Evolutionary conservation across 1,139 yeast genomes (phyloP).

Genomic region (Meyerozyma smithsonii): DNA sequence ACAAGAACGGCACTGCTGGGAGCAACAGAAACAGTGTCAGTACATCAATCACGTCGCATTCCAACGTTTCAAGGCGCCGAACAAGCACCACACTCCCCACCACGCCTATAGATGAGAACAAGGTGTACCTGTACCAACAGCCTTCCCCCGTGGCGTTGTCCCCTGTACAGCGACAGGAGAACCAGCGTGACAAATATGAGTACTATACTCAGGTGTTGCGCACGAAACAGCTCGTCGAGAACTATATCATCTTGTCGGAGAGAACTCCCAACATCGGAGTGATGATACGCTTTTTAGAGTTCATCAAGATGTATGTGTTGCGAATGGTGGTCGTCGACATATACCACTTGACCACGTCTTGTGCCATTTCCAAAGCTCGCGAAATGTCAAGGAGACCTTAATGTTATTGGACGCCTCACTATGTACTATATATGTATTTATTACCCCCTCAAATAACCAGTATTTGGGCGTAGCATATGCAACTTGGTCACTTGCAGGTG

Average conservation of each 20-base stretch:
- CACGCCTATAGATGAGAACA: conserved; percentile 12
- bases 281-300: conserved; percentile 30
- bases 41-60: conserved; percentile 19
- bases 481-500: conserved; percentile 48
- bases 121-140: conserved; percentile 6
- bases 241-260: conserved; percentile 16
- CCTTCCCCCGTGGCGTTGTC: conserved; percentile 15
- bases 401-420: neutral
- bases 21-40: conserved; percentile 19
- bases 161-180: conserved; percentile 26
- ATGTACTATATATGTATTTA: conserved; percentile 3
- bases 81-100: conserved; percentile 18
- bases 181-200: conserved; percentile 31
- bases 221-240: conserved; percentile 14
- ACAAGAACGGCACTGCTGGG: neutral
- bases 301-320: conserved; percentile 32
- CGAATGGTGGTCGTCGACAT: conserved; percentile 37
- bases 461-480: conserved; percentile 3
- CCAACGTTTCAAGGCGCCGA: conserved; percentile 20
- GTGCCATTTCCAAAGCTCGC: conserved; percentile 25
- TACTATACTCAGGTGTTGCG: conserved; percentile 27
- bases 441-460: conserved; percentile 1
- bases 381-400: neutral
- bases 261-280: conserved; percentile 12
- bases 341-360: conserved; percentile 33